Percentiles rank a stretch among this genome's conserved stretches.
These are phyloP conservation scores for Penicillium sclerotiorum DNA, from an alignment of 2,329 filamentous ascomycete species.

Conservation along the genomic window DNA sequence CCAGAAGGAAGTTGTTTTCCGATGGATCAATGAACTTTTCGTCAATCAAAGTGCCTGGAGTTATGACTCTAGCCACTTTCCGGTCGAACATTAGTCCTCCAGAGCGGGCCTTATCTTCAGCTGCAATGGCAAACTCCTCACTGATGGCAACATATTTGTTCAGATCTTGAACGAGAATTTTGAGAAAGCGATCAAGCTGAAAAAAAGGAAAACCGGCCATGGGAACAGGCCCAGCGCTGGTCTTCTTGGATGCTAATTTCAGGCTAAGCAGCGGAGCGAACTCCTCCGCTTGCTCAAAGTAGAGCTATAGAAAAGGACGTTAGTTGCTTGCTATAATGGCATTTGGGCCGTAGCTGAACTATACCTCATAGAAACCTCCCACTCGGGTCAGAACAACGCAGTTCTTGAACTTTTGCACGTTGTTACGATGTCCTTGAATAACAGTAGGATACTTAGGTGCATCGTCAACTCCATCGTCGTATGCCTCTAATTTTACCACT, in stretches of 20 bases:
- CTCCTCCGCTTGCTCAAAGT: constrained; percentile 93
- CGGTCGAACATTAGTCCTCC: constrained; percentile 84
- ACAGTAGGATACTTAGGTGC: constrained; percentile 78
- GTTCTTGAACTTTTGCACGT: constrained; percentile 87
- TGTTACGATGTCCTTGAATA: constrained; percentile 79
- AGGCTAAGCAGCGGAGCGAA: constrained; percentile 83
- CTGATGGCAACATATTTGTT: constrained; percentile 91
- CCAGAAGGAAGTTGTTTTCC: constrained; percentile 89
- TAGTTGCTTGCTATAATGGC: neutral
- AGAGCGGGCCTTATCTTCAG: constrained; percentile 69
- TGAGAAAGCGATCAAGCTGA: constrained; percentile 89
- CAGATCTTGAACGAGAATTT: constrained; percentile 86
- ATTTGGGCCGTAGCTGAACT: neutral
- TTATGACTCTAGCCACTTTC: constrained; percentile 82
- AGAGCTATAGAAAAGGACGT: constrained; percentile 60
- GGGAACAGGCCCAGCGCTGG: constrained; percentile 74
- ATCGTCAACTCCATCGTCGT: constrained; percentile 48
- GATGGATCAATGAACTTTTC: constrained; percentile 96
- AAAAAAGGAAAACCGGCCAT: constrained; percentile 97
- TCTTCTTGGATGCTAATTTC: constrained; percentile 81
- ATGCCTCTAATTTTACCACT: constrained; percentile 48
- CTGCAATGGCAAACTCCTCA: constrained; percentile 82
- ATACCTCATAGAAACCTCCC: constrained; percentile 87
- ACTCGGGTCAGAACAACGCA: constrained; percentile 91
- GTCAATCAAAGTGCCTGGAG: constrained; percentile 92